Evolutionary conservation across 805 yeast genomes (phyloP).

Genomic region (Myxozyma vanderwaltii): DNA sequence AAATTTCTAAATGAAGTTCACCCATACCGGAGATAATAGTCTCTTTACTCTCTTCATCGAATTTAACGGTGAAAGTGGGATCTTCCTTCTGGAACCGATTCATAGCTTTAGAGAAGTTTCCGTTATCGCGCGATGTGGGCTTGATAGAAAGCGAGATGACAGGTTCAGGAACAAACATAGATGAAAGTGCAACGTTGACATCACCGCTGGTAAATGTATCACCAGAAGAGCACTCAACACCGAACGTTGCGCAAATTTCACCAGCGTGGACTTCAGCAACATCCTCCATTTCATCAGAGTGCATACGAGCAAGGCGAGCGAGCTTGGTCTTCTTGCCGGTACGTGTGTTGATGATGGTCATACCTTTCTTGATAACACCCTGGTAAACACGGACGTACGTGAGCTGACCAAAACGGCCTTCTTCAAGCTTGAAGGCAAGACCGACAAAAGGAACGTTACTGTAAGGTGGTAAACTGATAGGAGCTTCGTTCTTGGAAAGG

Average conservation of each 20-base stretch:
- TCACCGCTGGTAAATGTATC: constrained; percentile 92
- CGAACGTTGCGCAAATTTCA: constrained; percentile 98
- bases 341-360: constrained; percentile 83
- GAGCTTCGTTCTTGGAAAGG: constrained; percentile 57
- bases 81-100: constrained; percentile 98
- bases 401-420: constrained; percentile 96
- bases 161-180: constrained; percentile 99
- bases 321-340: constrained; percentile 92
- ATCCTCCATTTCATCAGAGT: constrained; percentile 98
- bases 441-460: constrained; percentile 83
- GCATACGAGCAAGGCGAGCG: constrained; percentile 95
- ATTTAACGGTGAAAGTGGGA: constrained; percentile 94
- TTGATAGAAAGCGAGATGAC: constrained; percentile 89
- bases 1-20: constrained; percentile 93
- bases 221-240: constrained; percentile 98
- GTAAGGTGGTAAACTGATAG: constrained; percentile 75
- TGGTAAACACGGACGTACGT: constrained; percentile 97
- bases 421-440: constrained; percentile 97
- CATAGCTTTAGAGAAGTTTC: constrained; percentile 94
- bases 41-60: constrained; percentile 88
- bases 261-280: constrained; percentile 95
- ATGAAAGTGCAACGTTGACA: constrained; percentile 83
- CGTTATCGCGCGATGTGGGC: constrained; percentile 83
- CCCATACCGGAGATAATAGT: constrained; percentile 98
- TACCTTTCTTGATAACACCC: constrained; percentile 90